Base-by-base conservation (phyloP, 2,329 filamentous ascomycete genomes). In the Clarireedia paspali region DNA sequence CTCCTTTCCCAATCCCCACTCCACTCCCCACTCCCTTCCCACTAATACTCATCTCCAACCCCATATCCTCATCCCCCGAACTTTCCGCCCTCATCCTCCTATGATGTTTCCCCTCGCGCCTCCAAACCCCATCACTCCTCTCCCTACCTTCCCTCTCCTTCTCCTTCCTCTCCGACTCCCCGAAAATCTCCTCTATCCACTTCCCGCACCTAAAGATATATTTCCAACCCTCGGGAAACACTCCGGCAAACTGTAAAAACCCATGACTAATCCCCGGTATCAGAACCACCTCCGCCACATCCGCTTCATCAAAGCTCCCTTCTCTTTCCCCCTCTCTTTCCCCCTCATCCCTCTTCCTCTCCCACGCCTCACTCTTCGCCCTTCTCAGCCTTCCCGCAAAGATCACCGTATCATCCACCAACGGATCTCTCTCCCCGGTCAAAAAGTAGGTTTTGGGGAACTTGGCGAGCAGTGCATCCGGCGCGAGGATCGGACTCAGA, bases 341-440 rank as follows among this genome's bases (percentile, higher is more conserved):
- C 4, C 26, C 26, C 6, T n/a, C 74, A 81, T 47, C 76, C 72
- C 81, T 76, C 50, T 78, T 72, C 59, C 80, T 70, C 56, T 72
- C 74, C 0, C 78, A 78, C 20, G 82, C 80, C 67, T 30, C 27
- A 10, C 27, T 30, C 27, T 85, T 95, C 2, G 91, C 89, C 59
- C 91, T 83, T 6, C 91, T 79, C n/a, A 99, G 72, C 0, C 92
- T 78, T 0, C 92, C 94, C 0, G 94, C 91, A 66, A 99, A 96
- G 59, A 99, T 91, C 48, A 96, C 90, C 0, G 94, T 99, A 70
- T 99, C 94, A 67, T 99, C 94, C 0, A 97, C 94, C 0, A 99
- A 75, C 0, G 94, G 94, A 68, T 99, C 94, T 30, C 92, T 86
- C 73, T 99, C 94, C 50, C 94, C 94, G 0, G 94, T 97, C 52